Evolutionary conservation across 805 yeast genomes (phyloP).

Genomic region (Limtongia smithiae): DNA sequence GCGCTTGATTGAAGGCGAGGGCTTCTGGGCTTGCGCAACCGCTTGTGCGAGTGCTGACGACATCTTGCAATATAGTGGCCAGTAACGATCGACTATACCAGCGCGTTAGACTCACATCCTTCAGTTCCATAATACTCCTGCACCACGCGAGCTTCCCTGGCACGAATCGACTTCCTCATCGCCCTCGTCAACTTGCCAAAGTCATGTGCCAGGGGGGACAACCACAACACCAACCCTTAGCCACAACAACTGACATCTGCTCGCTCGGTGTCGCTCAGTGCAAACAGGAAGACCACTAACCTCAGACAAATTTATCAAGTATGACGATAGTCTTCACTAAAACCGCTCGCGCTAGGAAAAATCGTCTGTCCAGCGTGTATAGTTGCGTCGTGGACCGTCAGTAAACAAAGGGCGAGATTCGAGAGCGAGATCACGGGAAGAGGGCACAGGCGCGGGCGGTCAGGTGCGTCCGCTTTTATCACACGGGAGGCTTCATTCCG

Average conservation of each 20-base stretch:
- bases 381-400: background rate
- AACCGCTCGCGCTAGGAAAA: background rate
- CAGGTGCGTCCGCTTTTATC: too few relatives aligned
- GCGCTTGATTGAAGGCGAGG: conserved; percentile 9
- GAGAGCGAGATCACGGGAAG: conserved; percentile 23
- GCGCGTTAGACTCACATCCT: too few relatives aligned
- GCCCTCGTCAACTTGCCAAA: background rate
- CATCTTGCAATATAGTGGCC: conserved; percentile 1
- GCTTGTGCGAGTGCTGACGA: conserved; percentile 5
- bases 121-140: background rate
- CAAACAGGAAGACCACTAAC: background rate
- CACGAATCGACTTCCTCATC: background rate
- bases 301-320: too few relatives aligned
- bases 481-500: background rate
- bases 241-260: background rate
- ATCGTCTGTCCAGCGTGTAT: background rate
- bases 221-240: conserved; percentile 1
- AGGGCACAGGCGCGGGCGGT: conserved; percentile 6
- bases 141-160: background rate
- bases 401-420: background rate
- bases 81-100: too few relatives aligned
- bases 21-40: conserved; percentile 9
- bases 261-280: background rate
- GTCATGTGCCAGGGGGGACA: conserved; percentile 24
- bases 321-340: background rate